Evolutionary conservation across 148 eudicot genomes (phyloP).

Genomic region (Camellia lanceoleosa): DNA sequence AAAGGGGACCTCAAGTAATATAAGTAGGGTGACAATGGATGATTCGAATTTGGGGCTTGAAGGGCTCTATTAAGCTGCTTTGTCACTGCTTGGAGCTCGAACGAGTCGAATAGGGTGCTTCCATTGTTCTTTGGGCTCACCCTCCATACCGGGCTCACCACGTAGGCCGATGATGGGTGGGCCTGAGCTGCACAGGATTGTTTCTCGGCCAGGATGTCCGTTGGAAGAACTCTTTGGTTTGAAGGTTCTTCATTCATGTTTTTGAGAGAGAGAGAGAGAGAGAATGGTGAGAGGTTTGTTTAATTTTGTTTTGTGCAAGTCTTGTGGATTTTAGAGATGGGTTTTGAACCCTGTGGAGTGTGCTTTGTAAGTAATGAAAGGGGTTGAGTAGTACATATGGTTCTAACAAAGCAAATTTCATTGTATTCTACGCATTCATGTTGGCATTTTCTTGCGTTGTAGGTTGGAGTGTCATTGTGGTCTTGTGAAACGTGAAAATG

Average conservation of each 20-base stretch:
- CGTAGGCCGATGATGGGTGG: too few relatives aligned
- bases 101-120: constrained; percentile 35
- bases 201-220: not conserved
- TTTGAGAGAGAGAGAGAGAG: too few relatives aligned
- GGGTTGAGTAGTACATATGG: not conserved
- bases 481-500: not conserved
- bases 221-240: not conserved
- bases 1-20: constrained; percentile 28
- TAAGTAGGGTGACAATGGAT: constrained; percentile 25
- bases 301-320: not conserved
- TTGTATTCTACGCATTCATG: not conserved
- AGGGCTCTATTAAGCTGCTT: constrained; percentile 43
- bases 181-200: not conserved
- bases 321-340: not conserved
- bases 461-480: not conserved
- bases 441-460: constrained; percentile 3
- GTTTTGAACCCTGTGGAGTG: not conserved
- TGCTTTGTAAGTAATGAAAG: not conserved
- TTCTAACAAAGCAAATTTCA: not conserved
- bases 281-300: too few relatives aligned
- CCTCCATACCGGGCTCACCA: constrained; percentile 15
- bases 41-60: constrained; percentile 25
- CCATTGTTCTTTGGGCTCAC: constrained; percentile 20
- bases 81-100: constrained; percentile 33
- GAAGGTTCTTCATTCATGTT: not conserved